Evolutionary conservation across 2,329 filamentous ascomycete genomes (phyloP), one percentile per base, ranked within the genome.

Genomic region (Blastomyces parvus): DNA sequence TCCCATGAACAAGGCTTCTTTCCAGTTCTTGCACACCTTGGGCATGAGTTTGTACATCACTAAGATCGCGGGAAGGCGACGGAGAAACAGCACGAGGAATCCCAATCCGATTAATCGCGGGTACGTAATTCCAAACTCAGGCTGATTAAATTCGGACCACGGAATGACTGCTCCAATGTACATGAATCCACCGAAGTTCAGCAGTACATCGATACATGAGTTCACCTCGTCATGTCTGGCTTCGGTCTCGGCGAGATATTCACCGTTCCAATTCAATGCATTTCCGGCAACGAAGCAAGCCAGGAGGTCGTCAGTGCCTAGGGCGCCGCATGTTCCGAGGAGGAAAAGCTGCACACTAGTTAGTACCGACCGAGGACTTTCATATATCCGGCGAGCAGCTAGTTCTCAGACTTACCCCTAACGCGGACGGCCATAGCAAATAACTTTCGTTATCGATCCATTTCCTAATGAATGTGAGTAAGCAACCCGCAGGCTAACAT

Each of bases 111-210:
- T 65, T 0, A 86, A 76, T 2, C 82, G 78, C 1, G 74, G 72
- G 50, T 78, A 69, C 0, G 81, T 85, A 38, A 86, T 77, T 0
- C 83, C 84, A 0, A 82, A 83, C 0, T 76, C 74, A 0, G 83
- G 82, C 57, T 80, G 75, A 60, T 83, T 75, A 69, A 86, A 84
- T 53, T 83, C 73, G 2, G 69, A 63, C 83, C 83, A 86, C 0
- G 83, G 84, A 61, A 86, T 77, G 57, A 81, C 77, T 5, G 78
- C 77, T 0, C 84, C 84, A 53, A 86, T 77, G 64, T 83, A 86
- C 75, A 85, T 82, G 71, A 86, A 86, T 25, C 81, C 83, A 8
- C 80, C 83, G 67, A 85, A 84, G 69, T 86, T 86, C 59, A 86
- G 76, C 0, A 86, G 70, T 0, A 84, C 80, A 60, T 86, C 83